These are phyloP conservation scores for Tilletia walkeri DNA, from an alignment of 1,284 basidiomycete species.

Conservation along the genomic window DNA sequence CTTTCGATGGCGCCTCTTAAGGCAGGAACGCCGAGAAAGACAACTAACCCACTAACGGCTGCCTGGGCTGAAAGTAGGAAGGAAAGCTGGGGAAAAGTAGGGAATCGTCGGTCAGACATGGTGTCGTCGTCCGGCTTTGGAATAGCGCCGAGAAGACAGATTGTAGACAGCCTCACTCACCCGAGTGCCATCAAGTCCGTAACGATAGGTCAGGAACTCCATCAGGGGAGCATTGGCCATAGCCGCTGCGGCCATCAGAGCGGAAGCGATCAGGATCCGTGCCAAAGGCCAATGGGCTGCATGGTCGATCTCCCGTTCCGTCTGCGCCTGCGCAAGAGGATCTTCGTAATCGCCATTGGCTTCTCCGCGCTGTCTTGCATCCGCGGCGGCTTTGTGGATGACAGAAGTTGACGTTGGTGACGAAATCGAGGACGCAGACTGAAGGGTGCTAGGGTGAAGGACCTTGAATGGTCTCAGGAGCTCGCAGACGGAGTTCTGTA, in stretches of 20 bases:
- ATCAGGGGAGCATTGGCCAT: conserved; percentile 1
- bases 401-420: no score
- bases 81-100: neutral
- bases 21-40: neutral
- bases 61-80: neutral
- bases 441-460: neutral
- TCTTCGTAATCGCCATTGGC: neutral
- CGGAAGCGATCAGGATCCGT: neutral
- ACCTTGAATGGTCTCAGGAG: neutral
- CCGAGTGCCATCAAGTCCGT: neutral
- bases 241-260: neutral
- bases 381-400: no score
- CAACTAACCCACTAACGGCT: neutral
- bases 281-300: neutral
- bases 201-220: conserved; percentile 1
- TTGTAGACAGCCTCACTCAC: neutral
- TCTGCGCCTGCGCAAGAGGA: neutral
- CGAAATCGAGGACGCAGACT: neutral
- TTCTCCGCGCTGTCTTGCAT: neutral
- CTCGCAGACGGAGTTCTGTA: neutral
- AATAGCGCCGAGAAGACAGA: neutral
- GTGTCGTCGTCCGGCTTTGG: neutral
- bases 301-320: neutral
- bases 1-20: neutral
- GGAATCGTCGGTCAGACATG: no score